Conservation (phyloP, 371 early-diverging fungal genomes). For the Lichtheimia ornata region DNA sequence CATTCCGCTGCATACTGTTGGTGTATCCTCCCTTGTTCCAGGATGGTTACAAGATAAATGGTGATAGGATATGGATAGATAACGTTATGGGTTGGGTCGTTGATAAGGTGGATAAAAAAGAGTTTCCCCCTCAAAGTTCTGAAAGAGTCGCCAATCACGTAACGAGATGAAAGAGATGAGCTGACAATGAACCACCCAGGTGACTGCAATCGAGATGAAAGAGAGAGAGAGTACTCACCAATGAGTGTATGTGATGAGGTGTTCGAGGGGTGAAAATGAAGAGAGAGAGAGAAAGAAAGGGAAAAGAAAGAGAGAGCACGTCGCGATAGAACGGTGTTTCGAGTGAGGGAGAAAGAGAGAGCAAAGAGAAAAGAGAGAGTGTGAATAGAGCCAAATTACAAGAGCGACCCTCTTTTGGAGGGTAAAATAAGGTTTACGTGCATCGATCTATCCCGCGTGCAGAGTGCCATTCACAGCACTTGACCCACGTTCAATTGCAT, state of each 20-base stretch:
- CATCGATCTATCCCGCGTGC: conserved; percentile 1
- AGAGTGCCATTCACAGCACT: no score
- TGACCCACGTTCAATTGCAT: no score
- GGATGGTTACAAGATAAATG: no score
- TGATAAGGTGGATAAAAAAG: no score
- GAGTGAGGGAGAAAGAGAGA: conserved; percentile 2
- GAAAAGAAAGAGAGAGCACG: conserved; percentile 1
- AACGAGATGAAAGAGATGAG: no score
- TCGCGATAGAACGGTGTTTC: neutral
- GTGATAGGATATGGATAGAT: no score
- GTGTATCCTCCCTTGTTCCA: neutral
- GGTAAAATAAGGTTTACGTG: neutral
- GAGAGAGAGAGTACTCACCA: neutral
- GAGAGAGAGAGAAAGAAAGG: conserved; percentile 3
- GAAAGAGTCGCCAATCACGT: no score
- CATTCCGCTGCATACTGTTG: conserved; percentile 10
- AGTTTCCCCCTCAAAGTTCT: no score
- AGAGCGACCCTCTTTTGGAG: neutral
- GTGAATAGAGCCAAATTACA: neutral
- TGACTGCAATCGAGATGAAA: neutral
- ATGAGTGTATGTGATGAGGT: neutral
- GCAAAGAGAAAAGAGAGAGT: neutral
- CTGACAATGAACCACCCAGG: no score
- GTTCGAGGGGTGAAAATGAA: neutral
- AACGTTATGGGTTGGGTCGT: no score